Base-by-base conservation (phyloP, 148 eudicot species). In the Rhododendron mucronatum region DNA sequence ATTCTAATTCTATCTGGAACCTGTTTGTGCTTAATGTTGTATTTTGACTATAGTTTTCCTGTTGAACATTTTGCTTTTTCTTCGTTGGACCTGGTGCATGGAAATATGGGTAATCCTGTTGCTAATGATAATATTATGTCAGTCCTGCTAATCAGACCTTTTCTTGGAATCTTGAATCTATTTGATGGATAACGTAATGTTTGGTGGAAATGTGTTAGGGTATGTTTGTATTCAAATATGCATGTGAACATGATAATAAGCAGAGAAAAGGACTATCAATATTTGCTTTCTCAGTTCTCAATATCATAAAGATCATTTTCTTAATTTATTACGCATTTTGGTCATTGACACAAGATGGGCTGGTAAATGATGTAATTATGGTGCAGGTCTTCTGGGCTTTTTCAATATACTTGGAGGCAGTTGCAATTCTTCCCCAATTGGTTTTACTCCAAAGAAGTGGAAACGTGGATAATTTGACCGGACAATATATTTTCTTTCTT, bases 401-500 rank as follows among this genome's bases (percentile, higher is more conserved):
- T 88, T 95, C 98, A 37, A 93, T 95, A 85, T 95, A 94, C 86
- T 85, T 95, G 93, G 98, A 95, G 88, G 98, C 98, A 33, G 94
- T 95, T 84, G 94, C 95, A 50, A 95, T 95, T 89, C 94, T 95
- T 90, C 96, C 98, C 44, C 98, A 95, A 86, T 91, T 95, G 89
- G 96, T 94, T 86, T 86, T 95, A 84, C 90, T 95, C 87, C 98
- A 95, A 90, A 94, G 96, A 83, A 93, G 94, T 89, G 94, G 96
- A 87, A 95, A 95, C 88, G 95, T 95, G 84, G 98, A 95, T 90
- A 95, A 94, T 89, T 88, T 95, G 84, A 89, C 97, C 23, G 92
- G 94, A 75, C 94, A 95, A 94, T 95, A 94, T 88, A 93, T 95
- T 82, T 80, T 95, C 92, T 91, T 95, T 83, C 96, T 95, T 61